Conservation (phyloP, 169 alveolate genomes). For the Cryptosporidium tyzzeri region DNA sequence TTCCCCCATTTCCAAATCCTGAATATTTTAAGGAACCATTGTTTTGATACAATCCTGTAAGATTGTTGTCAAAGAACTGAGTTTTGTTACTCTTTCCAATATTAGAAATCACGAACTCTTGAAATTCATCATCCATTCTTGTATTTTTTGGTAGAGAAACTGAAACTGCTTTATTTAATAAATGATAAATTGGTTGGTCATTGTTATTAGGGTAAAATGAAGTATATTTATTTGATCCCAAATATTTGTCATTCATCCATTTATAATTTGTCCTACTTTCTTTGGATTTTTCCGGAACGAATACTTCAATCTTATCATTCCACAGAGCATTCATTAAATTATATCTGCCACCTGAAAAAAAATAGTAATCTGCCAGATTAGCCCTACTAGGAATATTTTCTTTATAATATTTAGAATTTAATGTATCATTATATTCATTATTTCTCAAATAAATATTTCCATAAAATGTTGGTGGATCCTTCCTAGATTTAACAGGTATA, state of each 20-base stretch:
- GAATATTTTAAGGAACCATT: background rate
- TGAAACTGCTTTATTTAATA: background rate
- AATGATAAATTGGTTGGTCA: background rate
- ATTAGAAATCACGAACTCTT: background rate
- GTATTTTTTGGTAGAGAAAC: background rate
- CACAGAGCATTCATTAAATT: slow-evolving; percentile 6
- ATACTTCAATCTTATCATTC: background rate
- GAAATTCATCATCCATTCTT: background rate
- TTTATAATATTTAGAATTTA: background rate
- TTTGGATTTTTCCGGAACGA: background rate
- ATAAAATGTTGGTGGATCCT: slow-evolving; percentile 30
- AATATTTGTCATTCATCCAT: slow-evolving; percentile 25
- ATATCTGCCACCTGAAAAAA: slow-evolving; percentile 4
- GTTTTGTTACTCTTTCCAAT: background rate
- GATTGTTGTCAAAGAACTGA: background rate
- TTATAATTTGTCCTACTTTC: background rate
- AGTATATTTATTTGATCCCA: background rate
- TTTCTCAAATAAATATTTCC: slow-evolving; percentile 28
- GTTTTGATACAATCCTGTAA: background rate
- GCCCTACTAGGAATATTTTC: background rate
- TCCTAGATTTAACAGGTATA: background rate
- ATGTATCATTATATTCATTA: background rate
- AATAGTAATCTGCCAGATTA: background rate
- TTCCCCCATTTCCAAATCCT: background rate
- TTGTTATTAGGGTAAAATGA: background rate